Percentiles rank a stretch among this genome's conserved stretches.
These are phyloP conservation scores for Fusarium papillatum DNA, from an alignment of 2,329 filamentous ascomycete genomes.

Conservation along the genomic window DNA sequence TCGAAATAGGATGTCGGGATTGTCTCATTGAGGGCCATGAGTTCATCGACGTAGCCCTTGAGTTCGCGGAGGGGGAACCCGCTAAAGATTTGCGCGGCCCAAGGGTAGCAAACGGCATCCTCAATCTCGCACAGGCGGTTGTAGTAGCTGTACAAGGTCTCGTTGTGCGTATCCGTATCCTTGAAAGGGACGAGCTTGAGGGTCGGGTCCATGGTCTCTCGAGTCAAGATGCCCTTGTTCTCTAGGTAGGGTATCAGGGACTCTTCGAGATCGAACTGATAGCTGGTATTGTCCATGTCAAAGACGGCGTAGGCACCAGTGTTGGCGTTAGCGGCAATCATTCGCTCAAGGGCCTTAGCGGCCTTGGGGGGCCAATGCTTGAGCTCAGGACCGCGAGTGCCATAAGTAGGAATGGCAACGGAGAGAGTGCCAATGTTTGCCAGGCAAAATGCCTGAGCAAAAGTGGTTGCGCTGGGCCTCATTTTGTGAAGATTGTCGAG, in stretches of 20 bases:
- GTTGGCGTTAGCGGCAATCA: conserved; percentile 55
- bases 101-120: conserved; percentile 58
- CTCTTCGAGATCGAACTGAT: conserved; percentile 57
- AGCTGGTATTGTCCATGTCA: conserved; percentile 62
- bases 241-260: conserved; percentile 59
- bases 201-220: conserved; percentile 55
- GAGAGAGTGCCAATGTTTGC: conserved; percentile 21
- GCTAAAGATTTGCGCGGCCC: conserved; percentile 56
- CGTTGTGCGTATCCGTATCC: conserved; percentile 52
- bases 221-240: conserved; percentile 55
- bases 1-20: conserved; percentile 54
- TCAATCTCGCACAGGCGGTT: conserved; percentile 57
- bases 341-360: conserved; percentile 50
- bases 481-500: conserved; percentile 10
- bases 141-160: conserved; percentile 61
- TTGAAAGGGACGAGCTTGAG: conserved; percentile 58
- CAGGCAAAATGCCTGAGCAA: conserved; percentile 33
- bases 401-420: conserved; percentile 23
- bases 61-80: conserved; percentile 59
- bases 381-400: conserved; percentile 37
- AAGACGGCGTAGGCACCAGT: conserved; percentile 55
- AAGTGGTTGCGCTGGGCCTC: conserved; percentile 21
- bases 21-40: conserved; percentile 57
- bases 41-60: conserved; percentile 60
- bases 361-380: conserved; percentile 54